Conservation (phyloP, 2,329 filamentous ascomycete species). For the Sarocladium kiliense region DNA sequence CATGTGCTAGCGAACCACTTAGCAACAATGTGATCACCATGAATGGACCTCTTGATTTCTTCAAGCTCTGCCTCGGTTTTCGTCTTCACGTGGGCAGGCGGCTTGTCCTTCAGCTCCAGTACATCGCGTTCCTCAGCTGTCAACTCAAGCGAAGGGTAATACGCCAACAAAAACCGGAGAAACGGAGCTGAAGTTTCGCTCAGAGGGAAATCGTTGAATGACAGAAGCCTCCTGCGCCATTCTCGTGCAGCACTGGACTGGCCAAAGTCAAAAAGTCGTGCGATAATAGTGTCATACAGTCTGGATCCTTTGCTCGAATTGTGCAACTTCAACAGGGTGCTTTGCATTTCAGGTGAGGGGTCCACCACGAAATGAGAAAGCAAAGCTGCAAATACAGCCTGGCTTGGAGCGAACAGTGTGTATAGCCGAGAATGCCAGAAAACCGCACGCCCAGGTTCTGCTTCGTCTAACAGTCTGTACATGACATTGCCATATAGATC, state of each 20-base stretch:
- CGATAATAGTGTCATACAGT: conserved; percentile 48
- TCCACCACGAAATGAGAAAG: conserved; percentile 38
- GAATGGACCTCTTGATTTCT: conserved; percentile 29
- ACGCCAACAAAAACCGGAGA: conserved; percentile 40
- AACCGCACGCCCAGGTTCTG: conserved; percentile 31
- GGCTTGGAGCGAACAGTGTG: conserved; percentile 35
- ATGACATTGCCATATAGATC: conserved; percentile 44
- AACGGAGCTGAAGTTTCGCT: conserved; percentile 32
- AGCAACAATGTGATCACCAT: conserved; percentile 64
- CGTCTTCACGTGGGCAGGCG: conserved; percentile 11
- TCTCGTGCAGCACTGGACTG: conserved; percentile 34
- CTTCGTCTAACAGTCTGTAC: conserved; percentile 34
- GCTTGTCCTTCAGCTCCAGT: not conserved
- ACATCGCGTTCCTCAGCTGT: conserved; percentile 28
- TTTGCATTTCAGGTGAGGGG: conserved; percentile 28
- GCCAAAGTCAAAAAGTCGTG: conserved; percentile 43
- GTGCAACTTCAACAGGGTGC: conserved; percentile 40
- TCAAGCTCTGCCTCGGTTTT: conserved; percentile 11
- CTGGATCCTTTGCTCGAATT: conserved; percentile 33
- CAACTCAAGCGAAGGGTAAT: conserved; percentile 36
- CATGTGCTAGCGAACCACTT: conserved; percentile 71
- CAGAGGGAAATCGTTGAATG: conserved; percentile 36
- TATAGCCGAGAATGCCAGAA: conserved; percentile 44
- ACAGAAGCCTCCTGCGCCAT: conserved; percentile 42
- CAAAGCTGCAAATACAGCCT: conserved; percentile 35